phyloP scores from a whole-genome alignment of 371 early-diverging fungal species.

The Lichtheimia ramosa region DNA sequence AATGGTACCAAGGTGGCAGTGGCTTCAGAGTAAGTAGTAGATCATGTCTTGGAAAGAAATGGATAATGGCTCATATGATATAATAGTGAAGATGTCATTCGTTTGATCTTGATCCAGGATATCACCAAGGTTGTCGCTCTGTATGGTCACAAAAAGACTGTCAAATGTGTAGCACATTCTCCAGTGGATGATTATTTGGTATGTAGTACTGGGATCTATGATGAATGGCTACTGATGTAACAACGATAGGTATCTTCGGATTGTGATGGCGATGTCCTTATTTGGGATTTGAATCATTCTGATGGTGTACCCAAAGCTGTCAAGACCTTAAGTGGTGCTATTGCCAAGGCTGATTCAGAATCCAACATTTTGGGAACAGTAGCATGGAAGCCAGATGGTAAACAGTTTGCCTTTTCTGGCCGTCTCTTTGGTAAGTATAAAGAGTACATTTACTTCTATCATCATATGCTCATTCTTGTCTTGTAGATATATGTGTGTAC shows the following conservation, averaged over 20 bases:
- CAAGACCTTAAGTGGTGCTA: constrained; percentile 17
- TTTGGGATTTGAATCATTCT: constrained; percentile 56
- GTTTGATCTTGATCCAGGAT: constrained; percentile 32
- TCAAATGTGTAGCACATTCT: constrained; percentile 49
- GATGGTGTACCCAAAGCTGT: constrained; percentile 41
- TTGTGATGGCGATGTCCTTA: constrained; percentile 57
- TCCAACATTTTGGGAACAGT: constrained; percentile 27
- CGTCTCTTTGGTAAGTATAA: constrained; percentile 28
- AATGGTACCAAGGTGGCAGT: constrained; percentile 38
- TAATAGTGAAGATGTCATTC: constrained; percentile 37
- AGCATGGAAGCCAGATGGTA: constrained; percentile 61
- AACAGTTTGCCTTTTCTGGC: constrained; percentile 59
- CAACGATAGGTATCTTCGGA: constrained; percentile 46
- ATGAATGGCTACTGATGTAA: not conserved
- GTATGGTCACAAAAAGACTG: constrained; percentile 39
- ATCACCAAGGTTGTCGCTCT: constrained; percentile 31
- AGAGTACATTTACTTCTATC: not conserved
- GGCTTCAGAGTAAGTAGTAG: constrained; percentile 40
- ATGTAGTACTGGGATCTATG: not conserved
- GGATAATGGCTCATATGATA: not conserved
- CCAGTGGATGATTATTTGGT: constrained; percentile 41
- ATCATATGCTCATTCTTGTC: not conserved
- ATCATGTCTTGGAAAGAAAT: not conserved
- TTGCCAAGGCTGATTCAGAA: constrained; percentile 8
- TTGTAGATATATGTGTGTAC: constrained; percentile 40